Evolutionary conservation across 306 rosid species (phyloP).

Genomic region (Comarum palustre): DNA sequence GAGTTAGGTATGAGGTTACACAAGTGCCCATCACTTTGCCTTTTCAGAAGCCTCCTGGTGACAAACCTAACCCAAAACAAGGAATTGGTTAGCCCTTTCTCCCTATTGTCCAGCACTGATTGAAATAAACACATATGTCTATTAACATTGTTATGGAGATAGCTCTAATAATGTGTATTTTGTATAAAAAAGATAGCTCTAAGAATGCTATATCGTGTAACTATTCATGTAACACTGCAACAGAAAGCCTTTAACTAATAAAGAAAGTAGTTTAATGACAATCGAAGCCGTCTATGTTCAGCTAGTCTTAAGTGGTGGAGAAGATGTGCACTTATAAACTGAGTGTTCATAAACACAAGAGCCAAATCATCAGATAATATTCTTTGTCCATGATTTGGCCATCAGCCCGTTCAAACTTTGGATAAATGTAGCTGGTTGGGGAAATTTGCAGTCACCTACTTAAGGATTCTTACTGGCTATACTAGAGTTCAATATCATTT

Average conservation of each 20-base stretch:
- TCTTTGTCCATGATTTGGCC: neutral
- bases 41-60: constrained; percentile 87
- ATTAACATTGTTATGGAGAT: neutral
- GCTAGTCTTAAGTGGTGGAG: neutral
- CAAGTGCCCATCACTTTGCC: constrained; percentile 82
- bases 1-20: constrained; percentile 83
- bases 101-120: neutral
- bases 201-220: neutral
- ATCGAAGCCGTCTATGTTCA: neutral
- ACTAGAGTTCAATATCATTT: neutral
- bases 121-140: neutral
- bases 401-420: neutral
- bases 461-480: neutral
- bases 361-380: constrained; percentile 2
- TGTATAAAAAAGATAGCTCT: neutral
- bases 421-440: neutral
- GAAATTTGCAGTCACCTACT: neutral
- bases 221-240: neutral
- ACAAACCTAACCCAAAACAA: constrained; percentile 97
- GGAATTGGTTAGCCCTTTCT: constrained; percentile 74
- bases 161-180: neutral
- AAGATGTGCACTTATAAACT: neutral
- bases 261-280: neutral
- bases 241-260: neutral
- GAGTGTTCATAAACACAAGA: neutral